Base-by-base conservation (phyloP, 2,329 filamentous ascomycete species). In the Venturia oleaginea region DNA sequence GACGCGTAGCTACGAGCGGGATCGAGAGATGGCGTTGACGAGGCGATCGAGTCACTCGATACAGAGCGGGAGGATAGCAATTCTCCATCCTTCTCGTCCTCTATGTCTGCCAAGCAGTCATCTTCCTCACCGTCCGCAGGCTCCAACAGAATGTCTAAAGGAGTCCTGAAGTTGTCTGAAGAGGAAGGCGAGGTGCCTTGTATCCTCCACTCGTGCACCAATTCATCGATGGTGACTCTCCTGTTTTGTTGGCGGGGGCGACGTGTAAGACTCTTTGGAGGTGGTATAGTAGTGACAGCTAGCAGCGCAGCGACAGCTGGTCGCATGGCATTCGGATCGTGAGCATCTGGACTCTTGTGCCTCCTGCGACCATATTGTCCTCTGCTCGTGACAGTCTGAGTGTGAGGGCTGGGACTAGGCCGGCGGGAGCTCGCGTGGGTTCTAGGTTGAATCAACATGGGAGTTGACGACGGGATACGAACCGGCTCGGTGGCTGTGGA, bases 211-310 rank as follows among this genome's bases (percentile, higher is more conserved):
- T 82, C 81, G 66, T 81, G 80, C 68, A 83, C 79, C 69, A 86
- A 71, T 69, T 85, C 78, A 66, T 82, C 81, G 69, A 83, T 85
- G 61, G 84, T 85, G 59, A 81, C 77, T 22, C 72, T 73, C 65
- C 75, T 74, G 6, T 11, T n/a, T 73, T 74, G 66, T 7, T 59
- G 60, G 11, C 75, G 74, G 66, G 74, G 72, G 3, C 74, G 75
- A 57, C 74, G 73, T 54, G 74, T 73, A 32, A 60, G 24, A 10
- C 62, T 67, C 30, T 69, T 72, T 65, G 80, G 81, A 24, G 79
- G 78, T 3, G 84, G 84, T 60, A 87, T 86, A 2, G 82, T 75
- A 1, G 84, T 87, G 57, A 84, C 79, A 64, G 84, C 81, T 40
- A 87, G 74, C 64, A 87, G 74, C 11, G 82, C 83, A 32, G 82